Conservation (phyloP, 75 land plant genomes). For the Pinus albicaulis region DNA sequence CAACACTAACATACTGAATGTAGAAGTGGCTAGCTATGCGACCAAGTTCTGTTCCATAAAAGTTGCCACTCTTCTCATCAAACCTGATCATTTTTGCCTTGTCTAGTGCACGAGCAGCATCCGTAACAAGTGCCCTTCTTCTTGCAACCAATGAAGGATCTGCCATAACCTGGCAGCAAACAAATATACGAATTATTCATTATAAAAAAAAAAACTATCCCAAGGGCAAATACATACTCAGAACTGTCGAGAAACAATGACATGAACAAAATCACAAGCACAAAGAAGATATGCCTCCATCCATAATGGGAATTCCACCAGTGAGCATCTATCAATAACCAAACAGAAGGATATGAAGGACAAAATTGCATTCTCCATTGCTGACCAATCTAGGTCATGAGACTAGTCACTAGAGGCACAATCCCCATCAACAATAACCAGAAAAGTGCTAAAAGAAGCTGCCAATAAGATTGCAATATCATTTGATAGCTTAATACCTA, state of each 20-base stretch:
- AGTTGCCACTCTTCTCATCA: conserved; percentile 99
- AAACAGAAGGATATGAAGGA: too few species aligned
- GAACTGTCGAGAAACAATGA: background rate
- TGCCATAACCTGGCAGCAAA: conserved; percentile 53
- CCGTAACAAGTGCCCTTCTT: conserved; percentile 76
- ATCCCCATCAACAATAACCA: too few species aligned
- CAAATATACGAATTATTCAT: too few species aligned
- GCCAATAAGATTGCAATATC: background rate
- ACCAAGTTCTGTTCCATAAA: conserved; percentile 98
- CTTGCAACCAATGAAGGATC: conserved; percentile 80
- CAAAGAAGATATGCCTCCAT: too few species aligned
- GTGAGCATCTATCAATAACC: too few species aligned
- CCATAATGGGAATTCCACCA: too few species aligned
- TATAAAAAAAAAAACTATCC: too few species aligned
- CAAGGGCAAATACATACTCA: conserved; percentile 1
- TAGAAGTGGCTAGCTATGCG: conserved; percentile 99
- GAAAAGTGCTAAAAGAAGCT: too few species aligned
- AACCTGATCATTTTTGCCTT: conserved; percentile 99
- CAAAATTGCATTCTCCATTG: too few species aligned
- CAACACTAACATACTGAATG: conserved; percentile 96
- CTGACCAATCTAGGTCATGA: too few species aligned
- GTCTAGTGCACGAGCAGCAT: conserved; percentile 97
- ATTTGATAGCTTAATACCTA: background rate
- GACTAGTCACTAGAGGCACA: too few species aligned
- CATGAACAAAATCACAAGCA: background rate